Base-by-base conservation (phyloP, 2,329 filamentous ascomycete genomes). In the Xylaria sp. region DNA sequence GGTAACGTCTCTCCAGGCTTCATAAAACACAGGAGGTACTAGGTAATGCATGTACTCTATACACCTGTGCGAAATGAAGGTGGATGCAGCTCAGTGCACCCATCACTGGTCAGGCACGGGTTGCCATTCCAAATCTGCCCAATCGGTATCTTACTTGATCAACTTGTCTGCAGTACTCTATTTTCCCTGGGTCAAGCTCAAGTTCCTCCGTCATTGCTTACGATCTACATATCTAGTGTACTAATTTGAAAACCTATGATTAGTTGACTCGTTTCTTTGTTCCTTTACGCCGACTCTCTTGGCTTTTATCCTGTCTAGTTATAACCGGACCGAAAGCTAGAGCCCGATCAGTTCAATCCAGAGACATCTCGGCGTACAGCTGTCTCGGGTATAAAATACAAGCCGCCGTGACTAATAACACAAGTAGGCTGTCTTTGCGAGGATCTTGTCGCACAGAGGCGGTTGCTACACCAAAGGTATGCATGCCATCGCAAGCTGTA, bases 91-190 rank as follows among this genome's bases (percentile, higher is more conserved):
- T 55, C 33, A 25, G 50, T 20, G 10, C 33, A 47, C 15, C 10
- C 31, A 38, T 15, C 50, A 11, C 17, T 1, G 27, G 7, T 10
- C 25, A 50, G 44, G 57, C 44, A 61, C 38, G 42, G 27, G 25
- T 42, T 49, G 42, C 51, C 65, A 65, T 68, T 68, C 62, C 65
- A 68, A 65, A 68, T 44, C 25, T 11, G 9, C 36, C 17, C 9
- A 22, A 47, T 29, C 31, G 31, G 25, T 50, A 51, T 55, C 27
- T 53, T 36, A 22, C 29, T 22, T 53, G 22, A 17, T 22, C 58
- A 39, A 22, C n/a, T 29, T n/a, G 27, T 51, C 44, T 39, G 17
- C 11, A 13, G 20, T 25, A 49, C 22, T 15, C 25, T 31, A 47
- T 56, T 53, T 51, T 57, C 36, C 53, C 33, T 38, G 44, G 20